Base-by-base conservation (phyloP, 169 alveolate species). In the Cryptosporidium andersoni region DNA sequence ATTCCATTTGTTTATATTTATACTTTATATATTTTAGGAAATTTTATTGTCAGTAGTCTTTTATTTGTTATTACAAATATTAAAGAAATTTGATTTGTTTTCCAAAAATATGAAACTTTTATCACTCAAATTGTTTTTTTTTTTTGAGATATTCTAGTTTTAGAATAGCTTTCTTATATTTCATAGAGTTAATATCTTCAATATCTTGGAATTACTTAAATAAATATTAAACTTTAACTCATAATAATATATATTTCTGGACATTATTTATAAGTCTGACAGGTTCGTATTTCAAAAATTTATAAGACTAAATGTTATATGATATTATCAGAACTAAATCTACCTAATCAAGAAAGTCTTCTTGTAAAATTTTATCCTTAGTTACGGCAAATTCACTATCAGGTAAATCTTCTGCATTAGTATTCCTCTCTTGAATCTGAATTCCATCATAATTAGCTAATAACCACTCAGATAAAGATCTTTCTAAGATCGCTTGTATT, bases 401-500 rank as follows among this genome's bases (percentile, higher is more conserved):
- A 7, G 3, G 14, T 14, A 11, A 40, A 47, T 7, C 43, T 60
- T 64, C 48, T n/a, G 51, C 11, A 34, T 45, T 64, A 0, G 62
- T 25, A 25, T 25, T 25, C 25, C 25, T 25, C 0, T 25, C 25
- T 25, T 25, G 25, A 25, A 25, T 25, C 25, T 25, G 25, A 25
- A 5, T 60, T 5, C 39, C 5, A 53, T 5, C 65, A 34, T 25
- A 36, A 47, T 51, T 74, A 42, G 48, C 48, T 0, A 56, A 14
- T 47, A 74, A 60, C 74, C 68, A 74, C 37, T 74, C 60, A 58
- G 56, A n/a, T 16, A 74, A 48, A 55, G 40, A 58, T 3, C 5
- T 7, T 25, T 55, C 14, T 6, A 74, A 55, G 5, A n/a, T 12
- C 40, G 55, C 85, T 42, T 43, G 39, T 3, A 74, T 43, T 42